Evolutionary conservation across 179 eudicot genomes (phyloP).

Genomic region (Corrigiola litoralis): DNA sequence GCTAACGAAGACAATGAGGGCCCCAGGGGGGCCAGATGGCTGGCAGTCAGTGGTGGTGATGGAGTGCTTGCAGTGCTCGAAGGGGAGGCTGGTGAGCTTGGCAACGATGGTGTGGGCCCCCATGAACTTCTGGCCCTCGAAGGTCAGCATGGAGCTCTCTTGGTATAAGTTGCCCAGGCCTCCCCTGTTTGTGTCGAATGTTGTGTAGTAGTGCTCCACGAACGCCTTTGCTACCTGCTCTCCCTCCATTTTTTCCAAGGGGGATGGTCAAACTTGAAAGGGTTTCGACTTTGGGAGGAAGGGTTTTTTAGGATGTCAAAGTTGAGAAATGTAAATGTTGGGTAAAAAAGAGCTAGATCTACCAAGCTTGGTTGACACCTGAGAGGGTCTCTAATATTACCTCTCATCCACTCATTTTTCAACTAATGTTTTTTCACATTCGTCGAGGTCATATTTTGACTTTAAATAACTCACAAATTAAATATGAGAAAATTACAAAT

Average conservation of each 20-base stretch:
- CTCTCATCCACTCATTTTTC: too few relatives aligned
- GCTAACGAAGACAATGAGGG: conserved; percentile 60
- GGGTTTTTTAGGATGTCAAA: too few relatives aligned
- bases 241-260: conserved; percentile 3
- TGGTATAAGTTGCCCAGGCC: conserved; percentile 46
- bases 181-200: conserved; percentile 56
- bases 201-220: conserved; percentile 58
- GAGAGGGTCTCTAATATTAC: too few relatives aligned
- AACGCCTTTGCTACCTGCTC: conserved; percentile 29
- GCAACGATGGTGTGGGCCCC: conserved; percentile 46
- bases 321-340: not conserved
- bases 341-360: not conserved
- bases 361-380: too few relatives aligned
- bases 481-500: too few relatives aligned
- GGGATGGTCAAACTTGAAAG: not conserved
- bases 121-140: conserved; percentile 56
- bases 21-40: conserved; percentile 63
- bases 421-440: too few relatives aligned
- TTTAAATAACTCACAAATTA: too few relatives aligned
- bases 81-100: conserved; percentile 48
- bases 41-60: conserved; percentile 63
- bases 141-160: conserved; percentile 48
- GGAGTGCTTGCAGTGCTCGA: conserved; percentile 53
- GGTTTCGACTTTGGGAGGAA: not conserved
- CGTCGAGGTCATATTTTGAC: too few relatives aligned